These are phyloP conservation scores for Penicillium brasilianum DNA, from an alignment of 2,329 filamentous ascomycete genomes.

Conservation along the genomic window DNA sequence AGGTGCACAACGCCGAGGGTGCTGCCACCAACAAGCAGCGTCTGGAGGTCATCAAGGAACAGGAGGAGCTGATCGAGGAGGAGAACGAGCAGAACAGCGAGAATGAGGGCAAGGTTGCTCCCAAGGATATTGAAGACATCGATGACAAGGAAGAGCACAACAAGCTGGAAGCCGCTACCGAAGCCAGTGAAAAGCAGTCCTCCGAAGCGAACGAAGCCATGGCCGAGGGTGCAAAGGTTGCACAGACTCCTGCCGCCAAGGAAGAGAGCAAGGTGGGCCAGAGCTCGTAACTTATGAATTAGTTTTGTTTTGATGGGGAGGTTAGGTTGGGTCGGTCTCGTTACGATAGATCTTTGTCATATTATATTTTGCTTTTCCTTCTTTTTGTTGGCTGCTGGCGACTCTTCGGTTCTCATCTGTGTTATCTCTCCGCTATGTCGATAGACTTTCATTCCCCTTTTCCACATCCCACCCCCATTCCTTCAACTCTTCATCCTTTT, in stretches of 20 bases:
- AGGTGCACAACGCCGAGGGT: slow-evolving; percentile 95
- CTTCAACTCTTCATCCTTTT: background rate
- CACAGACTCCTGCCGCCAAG: slow-evolving; percentile 29
- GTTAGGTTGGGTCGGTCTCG: slow-evolving; percentile 7
- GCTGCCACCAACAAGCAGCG: slow-evolving; percentile 98
- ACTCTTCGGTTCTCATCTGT: slow-evolving; percentile 30
- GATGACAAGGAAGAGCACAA: slow-evolving; percentile 82
- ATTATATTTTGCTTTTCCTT: slow-evolving; percentile 14
- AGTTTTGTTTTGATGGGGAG: slow-evolving; percentile 19
- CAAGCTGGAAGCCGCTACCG: slow-evolving; percentile 55
- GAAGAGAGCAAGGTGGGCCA: slow-evolving; percentile 36
- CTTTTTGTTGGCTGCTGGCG: slow-evolving; percentile 3
- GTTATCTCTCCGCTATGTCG: slow-evolving; percentile 29
- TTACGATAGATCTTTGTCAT: slow-evolving; percentile 22
- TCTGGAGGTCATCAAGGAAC: slow-evolving; percentile 96
- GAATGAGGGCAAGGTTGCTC: slow-evolving; percentile 75
- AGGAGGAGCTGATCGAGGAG: slow-evolving; percentile 96
- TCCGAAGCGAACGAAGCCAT: slow-evolving; percentile 51
- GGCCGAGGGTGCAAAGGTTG: slow-evolving; percentile 45
- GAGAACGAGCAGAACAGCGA: slow-evolving; percentile 90
- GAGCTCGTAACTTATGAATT: slow-evolving; percentile 25
- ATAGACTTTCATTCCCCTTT: slow-evolving; percentile 27
- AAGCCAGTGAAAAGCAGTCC: slow-evolving; percentile 48
- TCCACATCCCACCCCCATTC: slow-evolving; percentile 1
- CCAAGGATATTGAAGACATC: slow-evolving; percentile 87